Evolutionary conservation across 345 rosid species (phyloP), one percentile per base, ranked within the genome.

Genomic region (Citrus unshiu): DNA sequence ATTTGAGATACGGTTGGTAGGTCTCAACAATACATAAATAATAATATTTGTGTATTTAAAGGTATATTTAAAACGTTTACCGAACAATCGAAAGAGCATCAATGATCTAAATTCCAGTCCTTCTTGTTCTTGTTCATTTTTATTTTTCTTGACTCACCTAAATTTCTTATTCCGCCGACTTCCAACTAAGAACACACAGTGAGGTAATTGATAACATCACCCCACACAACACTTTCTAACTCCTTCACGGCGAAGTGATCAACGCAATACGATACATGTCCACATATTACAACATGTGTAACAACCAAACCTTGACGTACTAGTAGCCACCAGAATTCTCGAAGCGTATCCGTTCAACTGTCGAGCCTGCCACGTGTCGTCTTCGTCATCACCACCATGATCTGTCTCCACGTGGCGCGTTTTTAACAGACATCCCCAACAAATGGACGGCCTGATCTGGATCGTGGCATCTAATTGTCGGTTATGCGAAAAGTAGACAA

Each of bases 361-460:
- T 2, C 13, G 14, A 40, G 30, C 0, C 21, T 16, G 77, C 32
- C 68, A 68, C 76, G 80, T 72, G 80, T 49, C 68, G 0, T 2
- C 25, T 0, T 7, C 7, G 14, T 3, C 9, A n/a, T 49, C 22
- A 3, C 3, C 43, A 10, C 9, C 61, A 3, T 22, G 29, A 84
- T 3, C 64, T 43, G 7, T 9, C 6, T 68, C 84, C 86, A 81
- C 81, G 82, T 85, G 84, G 70, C 80, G 29, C 25, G 1, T 0
- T 46, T 25, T 35, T 10, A 4, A 1, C 6, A 56, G 77, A 35
- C 25, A 63, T 64, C 77, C 64, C 62, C 14, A 72, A 35, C 43
- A 73, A 70, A 12, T 78, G 77, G 84, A 83, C 83, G 87, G 87
- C 78, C 46, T 6, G 69, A 69, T 66, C 56, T 67, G 21, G 21